Conservation (phyloP, 805 yeast species). For the Kurtzmaniella fragi region DNA sequence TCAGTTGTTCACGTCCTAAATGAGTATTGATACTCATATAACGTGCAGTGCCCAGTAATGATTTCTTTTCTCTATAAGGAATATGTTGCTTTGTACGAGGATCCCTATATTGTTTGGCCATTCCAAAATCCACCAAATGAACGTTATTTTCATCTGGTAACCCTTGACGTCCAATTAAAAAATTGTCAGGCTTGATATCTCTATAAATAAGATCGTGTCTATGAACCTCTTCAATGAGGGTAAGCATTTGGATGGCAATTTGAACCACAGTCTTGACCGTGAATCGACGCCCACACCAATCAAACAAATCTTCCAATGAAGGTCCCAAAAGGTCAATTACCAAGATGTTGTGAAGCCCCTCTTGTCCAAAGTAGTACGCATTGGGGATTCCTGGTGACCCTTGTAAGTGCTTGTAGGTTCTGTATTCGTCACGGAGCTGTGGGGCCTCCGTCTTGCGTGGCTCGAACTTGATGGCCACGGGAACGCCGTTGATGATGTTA, state of each 20-base stretch:
- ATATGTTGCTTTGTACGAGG: constrained; percentile 77
- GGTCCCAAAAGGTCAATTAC: constrained; percentile 78
- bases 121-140: constrained; percentile 77
- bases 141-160: constrained; percentile 59
- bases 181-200: constrained; percentile 82
- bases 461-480: constrained; percentile 79
- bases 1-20: constrained; percentile 75
- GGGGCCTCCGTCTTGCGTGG: constrained; percentile 81
- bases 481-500: constrained; percentile 56
- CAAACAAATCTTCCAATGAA: constrained; percentile 76
- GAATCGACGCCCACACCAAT: constrained; percentile 81
- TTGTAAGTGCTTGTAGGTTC: constrained; percentile 68
- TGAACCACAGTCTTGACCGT: constrained; percentile 68
- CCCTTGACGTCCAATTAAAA: constrained; percentile 62
- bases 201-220: constrained; percentile 73
- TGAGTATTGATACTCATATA: constrained; percentile 89
- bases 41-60: constrained; percentile 80
- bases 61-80: constrained; percentile 76
- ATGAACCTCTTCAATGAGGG: constrained; percentile 66
- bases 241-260: constrained; percentile 74
- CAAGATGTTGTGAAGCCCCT: constrained; percentile 72
- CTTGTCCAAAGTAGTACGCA: constrained; percentile 82
- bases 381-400: constrained; percentile 74
- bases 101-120: constrained; percentile 82
- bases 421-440: constrained; percentile 73